Evolutionary conservation across 371 early-diverging fungal genomes (phyloP).

Genomic region (Smittium mucronatum): DNA sequence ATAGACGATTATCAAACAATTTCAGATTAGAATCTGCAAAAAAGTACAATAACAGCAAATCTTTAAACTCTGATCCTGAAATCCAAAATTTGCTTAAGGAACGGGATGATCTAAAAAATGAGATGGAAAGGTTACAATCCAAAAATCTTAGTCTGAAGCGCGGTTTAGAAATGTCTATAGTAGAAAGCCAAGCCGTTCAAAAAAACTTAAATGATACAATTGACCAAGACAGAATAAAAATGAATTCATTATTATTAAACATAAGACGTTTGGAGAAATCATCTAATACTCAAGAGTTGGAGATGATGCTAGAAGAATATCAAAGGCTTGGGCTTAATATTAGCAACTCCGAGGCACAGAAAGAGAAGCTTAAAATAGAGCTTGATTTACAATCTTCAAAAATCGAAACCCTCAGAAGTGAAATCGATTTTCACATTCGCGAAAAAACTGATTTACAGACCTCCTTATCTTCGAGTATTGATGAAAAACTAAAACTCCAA

Average conservation of each 20-base stretch:
- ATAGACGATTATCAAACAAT: neutral
- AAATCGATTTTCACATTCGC: neutral
- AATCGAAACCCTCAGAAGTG: neutral
- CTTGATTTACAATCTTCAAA: neutral
- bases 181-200: slow-evolving; percentile 6
- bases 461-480: neutral
- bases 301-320: neutral
- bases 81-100: slow-evolving; percentile 5
- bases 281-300: neutral
- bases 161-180: neutral
- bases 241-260: neutral
- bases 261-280: neutral
- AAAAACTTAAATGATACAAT: slow-evolving; percentile 1
- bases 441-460: neutral
- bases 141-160: neutral
- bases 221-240: slow-evolving; percentile 1
- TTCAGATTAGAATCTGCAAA: neutral
- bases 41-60: neutral
- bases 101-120: neutral
- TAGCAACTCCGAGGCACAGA: neutral
- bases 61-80: too few species aligned
- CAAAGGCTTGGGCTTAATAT: slow-evolving; percentile 1
- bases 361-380: neutral
- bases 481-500: neutral
- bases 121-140: slow-evolving; percentile 1